Conservation (phyloP, 371 early-diverging fungal genomes). For the Gilbertella persicaria region DNA sequence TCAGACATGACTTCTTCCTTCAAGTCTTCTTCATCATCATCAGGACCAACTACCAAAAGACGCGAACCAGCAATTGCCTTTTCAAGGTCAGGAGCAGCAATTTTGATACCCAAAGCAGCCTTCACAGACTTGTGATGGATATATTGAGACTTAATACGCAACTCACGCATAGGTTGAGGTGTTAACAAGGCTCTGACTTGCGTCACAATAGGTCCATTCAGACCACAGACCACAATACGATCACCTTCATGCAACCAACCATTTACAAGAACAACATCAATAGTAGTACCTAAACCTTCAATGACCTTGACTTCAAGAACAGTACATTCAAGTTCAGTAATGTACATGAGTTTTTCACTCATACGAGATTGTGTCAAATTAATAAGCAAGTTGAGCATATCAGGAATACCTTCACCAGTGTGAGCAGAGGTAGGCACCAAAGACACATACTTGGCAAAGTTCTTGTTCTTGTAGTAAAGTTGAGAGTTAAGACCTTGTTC, state of each 20-base stretch:
- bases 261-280: slow-evolving; percentile 99
- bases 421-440: slow-evolving; percentile 99
- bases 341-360: slow-evolving; percentile 95
- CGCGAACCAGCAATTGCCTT: slow-evolving; percentile 99
- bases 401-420: slow-evolving; percentile 99
- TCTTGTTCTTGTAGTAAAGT: slow-evolving; percentile 96
- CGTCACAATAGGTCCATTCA: slow-evolving; percentile 98
- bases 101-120: slow-evolving; percentile 99
- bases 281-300: slow-evolving; percentile 99
- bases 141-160: slow-evolving; percentile 97
- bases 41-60: slow-evolving; percentile 90
- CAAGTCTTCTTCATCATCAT: slow-evolving; percentile 96
- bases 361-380: slow-evolving; percentile 95
- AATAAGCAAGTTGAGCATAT: slow-evolving; percentile 93
- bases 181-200: slow-evolving; percentile 95
- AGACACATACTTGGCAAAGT: slow-evolving; percentile 95
- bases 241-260: slow-evolving; percentile 98
- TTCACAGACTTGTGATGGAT: slow-evolving; percentile 97
- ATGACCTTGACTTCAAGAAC: slow-evolving; percentile 99
- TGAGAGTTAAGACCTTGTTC: slow-evolving; percentile 98
- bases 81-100: slow-evolving; percentile 95
- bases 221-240: slow-evolving; percentile 95
- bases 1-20: slow-evolving; percentile 95
- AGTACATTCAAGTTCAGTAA: slow-evolving; percentile 97
- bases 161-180: slow-evolving; percentile 98